phyloP scores from a whole-genome alignment of 1,284 basidiomycete species.

The Papiliotrema fonsecae region DNA sequence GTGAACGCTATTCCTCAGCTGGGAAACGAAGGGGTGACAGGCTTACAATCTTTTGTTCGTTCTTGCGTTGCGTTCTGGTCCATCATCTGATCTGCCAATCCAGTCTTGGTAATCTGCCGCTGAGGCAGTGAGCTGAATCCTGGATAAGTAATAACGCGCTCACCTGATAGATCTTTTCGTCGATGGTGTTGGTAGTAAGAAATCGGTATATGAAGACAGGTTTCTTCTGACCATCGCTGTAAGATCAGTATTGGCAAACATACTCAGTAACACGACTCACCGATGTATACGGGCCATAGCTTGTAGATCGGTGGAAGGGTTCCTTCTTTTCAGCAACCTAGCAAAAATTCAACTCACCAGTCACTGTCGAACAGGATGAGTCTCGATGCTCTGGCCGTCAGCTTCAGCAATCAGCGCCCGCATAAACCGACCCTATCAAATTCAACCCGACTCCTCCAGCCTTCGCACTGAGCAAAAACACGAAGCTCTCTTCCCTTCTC shows the following conservation, averaged over 20 bases:
- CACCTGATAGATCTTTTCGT: constrained; percentile 50
- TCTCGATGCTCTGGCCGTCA: constrained; percentile 61
- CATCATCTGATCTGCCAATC: constrained; percentile 59
- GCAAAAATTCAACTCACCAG: constrained; percentile 55
- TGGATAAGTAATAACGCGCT: not conserved
- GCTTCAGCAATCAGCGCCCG: not conserved
- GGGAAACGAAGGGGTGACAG: constrained; percentile 10
- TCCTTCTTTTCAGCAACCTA: constrained; percentile 26
- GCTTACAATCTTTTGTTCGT: constrained; percentile 64
- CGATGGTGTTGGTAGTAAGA: constrained; percentile 56
- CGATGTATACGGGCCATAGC: constrained; percentile 96
- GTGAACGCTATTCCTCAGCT: constrained; percentile 60
- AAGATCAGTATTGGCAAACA: constrained; percentile 4
- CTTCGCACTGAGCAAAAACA: constrained; percentile 92
- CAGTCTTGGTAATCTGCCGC: constrained; percentile 93
- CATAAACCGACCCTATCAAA: constrained; percentile 57
- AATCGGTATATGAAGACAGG: constrained; percentile 92
- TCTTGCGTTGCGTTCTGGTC: constrained; percentile 30
- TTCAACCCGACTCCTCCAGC: constrained; percentile 95
- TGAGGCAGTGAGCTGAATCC: constrained; percentile 41
- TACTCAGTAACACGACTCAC: constrained; percentile 48
- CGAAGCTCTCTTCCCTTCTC: constrained; percentile 49
- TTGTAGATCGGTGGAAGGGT: constrained; percentile 67
- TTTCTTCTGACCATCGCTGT: constrained; percentile 83
- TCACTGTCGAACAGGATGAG: constrained; percentile 80